These are phyloP conservation scores for Trifolium subterraneum DNA, from an alignment of 306 rosid genomes.

Conservation along the genomic window DNA sequence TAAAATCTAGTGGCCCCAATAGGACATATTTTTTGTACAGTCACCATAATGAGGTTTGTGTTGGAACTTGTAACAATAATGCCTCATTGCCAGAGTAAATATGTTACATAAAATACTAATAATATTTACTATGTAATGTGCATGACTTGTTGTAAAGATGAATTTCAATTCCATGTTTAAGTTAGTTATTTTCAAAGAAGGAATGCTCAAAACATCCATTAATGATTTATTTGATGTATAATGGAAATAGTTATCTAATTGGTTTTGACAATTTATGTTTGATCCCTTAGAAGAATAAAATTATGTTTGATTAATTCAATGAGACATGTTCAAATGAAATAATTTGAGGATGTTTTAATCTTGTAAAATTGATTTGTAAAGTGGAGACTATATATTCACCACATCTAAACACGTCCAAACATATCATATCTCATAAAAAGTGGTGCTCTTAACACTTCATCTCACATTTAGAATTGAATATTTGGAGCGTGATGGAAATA, in stretches of 20 bases:
- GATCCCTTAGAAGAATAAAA: too few species aligned
- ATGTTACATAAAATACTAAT: conserved; percentile 31
- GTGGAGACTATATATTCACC: too few species aligned
- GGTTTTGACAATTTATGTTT: not conserved
- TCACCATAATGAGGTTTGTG: conserved; percentile 54
- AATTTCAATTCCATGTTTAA: conserved; percentile 35
- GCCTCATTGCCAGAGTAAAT: conserved; percentile 47
- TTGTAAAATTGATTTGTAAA: too few species aligned
- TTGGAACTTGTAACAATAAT: conserved; percentile 69
- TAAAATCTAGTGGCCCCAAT: conserved; percentile 52
- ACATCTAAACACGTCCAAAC: too few species aligned
- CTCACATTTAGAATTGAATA: too few species aligned
- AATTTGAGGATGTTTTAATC: too few species aligned
- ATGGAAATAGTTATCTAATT: conserved; percentile 6
- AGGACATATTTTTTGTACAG: conserved; percentile 43
- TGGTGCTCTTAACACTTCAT: too few species aligned
- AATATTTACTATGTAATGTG: conserved; percentile 31
- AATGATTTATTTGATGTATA: not conserved
- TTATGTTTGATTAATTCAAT: not conserved
- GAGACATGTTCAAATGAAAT: not conserved
- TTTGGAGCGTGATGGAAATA: too few species aligned
- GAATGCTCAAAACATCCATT: conserved; percentile 1
- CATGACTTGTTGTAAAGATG: conserved; percentile 28
- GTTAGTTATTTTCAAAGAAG: not conserved
- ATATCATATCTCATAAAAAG: too few species aligned